Evolutionary conservation across 1,284 basidiomycete species (phyloP).

Genomic region (Rhodotorula sp.): DNA sequence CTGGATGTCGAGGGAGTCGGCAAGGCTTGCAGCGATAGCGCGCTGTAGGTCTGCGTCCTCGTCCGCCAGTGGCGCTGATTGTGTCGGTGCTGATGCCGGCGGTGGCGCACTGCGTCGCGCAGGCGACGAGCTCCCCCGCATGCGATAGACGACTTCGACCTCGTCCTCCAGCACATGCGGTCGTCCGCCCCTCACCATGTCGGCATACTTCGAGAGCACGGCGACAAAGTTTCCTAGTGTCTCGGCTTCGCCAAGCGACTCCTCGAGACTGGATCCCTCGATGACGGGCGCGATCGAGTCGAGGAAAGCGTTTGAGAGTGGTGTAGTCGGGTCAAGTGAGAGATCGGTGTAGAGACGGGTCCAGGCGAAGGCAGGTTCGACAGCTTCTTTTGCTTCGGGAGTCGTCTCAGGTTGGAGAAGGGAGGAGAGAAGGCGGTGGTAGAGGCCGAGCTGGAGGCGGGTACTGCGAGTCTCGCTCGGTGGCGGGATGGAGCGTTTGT

Average conservation of each 20-base stretch:
- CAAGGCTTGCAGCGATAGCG: slow-evolving; percentile 26
- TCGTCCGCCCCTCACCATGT: background rate
- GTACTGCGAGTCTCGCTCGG: slow-evolving; percentile 18
- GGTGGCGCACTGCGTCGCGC: background rate
- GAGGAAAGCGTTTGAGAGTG: slow-evolving; percentile 28
- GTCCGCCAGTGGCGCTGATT: background rate
- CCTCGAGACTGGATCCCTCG: background rate
- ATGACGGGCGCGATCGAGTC: slow-evolving; percentile 28
- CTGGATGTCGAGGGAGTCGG: background rate
- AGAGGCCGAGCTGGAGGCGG: slow-evolving; percentile 42
- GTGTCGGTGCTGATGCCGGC: background rate
- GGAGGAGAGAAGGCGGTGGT: slow-evolving; percentile 37
- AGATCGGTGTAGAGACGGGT: slow-evolving; percentile 22
- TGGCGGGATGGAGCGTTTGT: slow-evolving; percentile 24
- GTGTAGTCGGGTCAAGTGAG: slow-evolving; percentile 2
- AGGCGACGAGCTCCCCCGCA: slow-evolving; percentile 9
- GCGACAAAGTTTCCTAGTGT: slow-evolving; percentile 20
- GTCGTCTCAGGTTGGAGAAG: slow-evolving; percentile 11
- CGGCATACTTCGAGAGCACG: slow-evolving; percentile 2
- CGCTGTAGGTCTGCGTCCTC: slow-evolving; percentile 18
- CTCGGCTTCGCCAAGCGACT: background rate
- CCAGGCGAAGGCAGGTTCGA: slow-evolving; percentile 29
- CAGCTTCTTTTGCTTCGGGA: background rate
- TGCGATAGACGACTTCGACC: slow-evolving; percentile 30
- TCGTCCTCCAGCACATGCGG: slow-evolving; percentile 3